These are phyloP conservation scores for Filobasidium floriforme DNA, from an alignment of 768 basidiomycete genomes.

Conservation along the genomic window DNA sequence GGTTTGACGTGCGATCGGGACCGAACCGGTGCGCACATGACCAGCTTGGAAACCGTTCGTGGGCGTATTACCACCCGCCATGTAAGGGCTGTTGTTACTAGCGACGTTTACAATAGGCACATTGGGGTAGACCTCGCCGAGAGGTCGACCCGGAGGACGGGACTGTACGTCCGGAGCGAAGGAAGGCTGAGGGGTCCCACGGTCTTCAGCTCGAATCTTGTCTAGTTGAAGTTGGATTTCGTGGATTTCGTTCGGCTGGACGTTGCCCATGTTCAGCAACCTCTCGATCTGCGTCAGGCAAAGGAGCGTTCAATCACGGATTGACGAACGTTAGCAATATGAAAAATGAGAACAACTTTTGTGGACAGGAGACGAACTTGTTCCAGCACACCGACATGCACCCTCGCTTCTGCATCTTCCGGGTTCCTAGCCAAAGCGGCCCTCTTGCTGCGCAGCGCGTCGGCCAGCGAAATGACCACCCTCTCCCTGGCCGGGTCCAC, in stretches of 20 bases:
- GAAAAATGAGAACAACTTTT: not conserved
- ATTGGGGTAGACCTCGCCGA: constrained; percentile 1
- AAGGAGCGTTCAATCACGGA: too few relatives aligned
- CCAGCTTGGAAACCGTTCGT: not conserved
- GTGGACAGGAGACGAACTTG: constrained; percentile 54
- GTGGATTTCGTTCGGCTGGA: constrained; percentile 40
- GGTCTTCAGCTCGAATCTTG: constrained; percentile 18
- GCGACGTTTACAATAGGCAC: not conserved
- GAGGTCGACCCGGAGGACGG: constrained; percentile 16
- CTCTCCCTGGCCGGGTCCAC: not conserved
- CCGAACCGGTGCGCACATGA: not conserved
- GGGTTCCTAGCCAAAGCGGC: constrained; percentile 63
- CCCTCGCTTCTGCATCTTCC: constrained; percentile 60
- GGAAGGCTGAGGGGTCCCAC: not conserved
- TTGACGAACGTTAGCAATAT: too few relatives aligned
- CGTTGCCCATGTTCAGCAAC: constrained; percentile 55
- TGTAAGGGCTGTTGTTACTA: not conserved
- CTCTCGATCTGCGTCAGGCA: constrained; percentile 30
- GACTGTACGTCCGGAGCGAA: constrained; percentile 1
- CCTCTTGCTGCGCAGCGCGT: constrained; percentile 65
- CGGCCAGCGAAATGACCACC: not conserved
- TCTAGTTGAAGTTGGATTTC: constrained; percentile 45
- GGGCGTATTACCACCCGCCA: not conserved
- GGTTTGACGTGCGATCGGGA: not conserved
- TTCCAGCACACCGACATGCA: constrained; percentile 68